Conservation (phyloP, 306 rosid species). For the Prinsepia uniflora region DNA sequence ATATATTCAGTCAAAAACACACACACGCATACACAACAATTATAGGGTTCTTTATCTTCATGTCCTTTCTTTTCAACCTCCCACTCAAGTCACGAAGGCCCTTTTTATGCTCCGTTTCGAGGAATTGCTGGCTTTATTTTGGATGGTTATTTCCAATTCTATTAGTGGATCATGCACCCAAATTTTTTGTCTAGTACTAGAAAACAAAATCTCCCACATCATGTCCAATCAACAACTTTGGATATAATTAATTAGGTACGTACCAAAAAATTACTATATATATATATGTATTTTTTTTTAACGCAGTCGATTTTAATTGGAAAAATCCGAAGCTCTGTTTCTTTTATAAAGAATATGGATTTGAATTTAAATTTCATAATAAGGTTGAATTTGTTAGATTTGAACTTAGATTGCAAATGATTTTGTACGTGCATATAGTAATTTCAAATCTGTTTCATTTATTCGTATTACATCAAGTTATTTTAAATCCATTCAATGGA, state of each 20-base stretch:
- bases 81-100: conserved; percentile 9
- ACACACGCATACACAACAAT: neutral
- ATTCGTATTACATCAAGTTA: too few relatives aligned
- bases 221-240: neutral
- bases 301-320: too few relatives aligned
- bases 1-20: neutral
- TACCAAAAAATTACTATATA: neutral
- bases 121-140: neutral
- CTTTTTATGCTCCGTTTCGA: neutral
- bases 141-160: neutral
- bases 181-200: neutral
- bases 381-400: too few relatives aligned
- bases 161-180: neutral
- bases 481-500: too few relatives aligned
- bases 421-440: too few relatives aligned
- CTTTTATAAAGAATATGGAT: too few relatives aligned
- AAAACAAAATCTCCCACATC: neutral
- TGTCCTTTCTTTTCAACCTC: conserved; percentile 4
- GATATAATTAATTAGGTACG: neutral
- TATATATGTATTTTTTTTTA: too few relatives aligned
- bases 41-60: conserved; percentile 9
- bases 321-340: too few relatives aligned
- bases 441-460: too few relatives aligned
- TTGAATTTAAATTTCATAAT: too few relatives aligned
- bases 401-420: too few relatives aligned